These are phyloP conservation scores for Trypanosoma cruzi DNA, from an alignment of 208 protist species.

Conservation along the genomic window DNA sequence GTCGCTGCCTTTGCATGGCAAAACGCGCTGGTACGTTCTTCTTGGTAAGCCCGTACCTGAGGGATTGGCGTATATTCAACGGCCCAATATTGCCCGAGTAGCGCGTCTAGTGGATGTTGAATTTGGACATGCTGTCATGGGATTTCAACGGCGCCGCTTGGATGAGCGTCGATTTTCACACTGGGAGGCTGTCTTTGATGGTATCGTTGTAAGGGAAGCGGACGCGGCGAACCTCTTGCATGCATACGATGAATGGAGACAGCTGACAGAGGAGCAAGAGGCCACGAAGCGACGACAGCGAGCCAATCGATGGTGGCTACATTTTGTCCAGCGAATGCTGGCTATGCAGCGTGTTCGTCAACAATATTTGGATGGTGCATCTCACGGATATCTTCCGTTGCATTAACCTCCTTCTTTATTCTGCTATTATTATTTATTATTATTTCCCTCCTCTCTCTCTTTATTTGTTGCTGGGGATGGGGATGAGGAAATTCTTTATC, in stretches of 20 bases:
- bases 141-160: constrained; percentile 67
- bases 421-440: constrained; percentile 4
- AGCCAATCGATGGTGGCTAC: constrained; percentile 84
- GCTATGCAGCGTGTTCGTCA: constrained; percentile 73
- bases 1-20: constrained; percentile 71
- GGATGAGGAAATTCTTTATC: background rate
- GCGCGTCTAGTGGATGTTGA: constrained; percentile 82
- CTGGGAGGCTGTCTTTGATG: constrained; percentile 82
- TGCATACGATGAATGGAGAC: constrained; percentile 88
- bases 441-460: constrained; percentile 1
- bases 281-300: constrained; percentile 70
- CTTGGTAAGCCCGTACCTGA: constrained; percentile 47
- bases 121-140: constrained; percentile 76
- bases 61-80: constrained; percentile 69
- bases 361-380: constrained; percentile 71
- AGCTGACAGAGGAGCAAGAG: constrained; percentile 82
- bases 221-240: constrained; percentile 51
- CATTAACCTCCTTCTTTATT: constrained; percentile 14
- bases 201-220: constrained; percentile 74
- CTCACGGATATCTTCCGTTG: constrained; percentile 42
- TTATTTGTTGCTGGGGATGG: background rate
- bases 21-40: constrained; percentile 86
- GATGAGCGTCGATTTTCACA: constrained; percentile 67
- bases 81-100: constrained; percentile 80
- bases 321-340: constrained; percentile 74